These are phyloP conservation scores for Tuber umbilicatum DNA, from an alignment of 495 filamentous ascomycete species.

Conservation along the genomic window DNA sequence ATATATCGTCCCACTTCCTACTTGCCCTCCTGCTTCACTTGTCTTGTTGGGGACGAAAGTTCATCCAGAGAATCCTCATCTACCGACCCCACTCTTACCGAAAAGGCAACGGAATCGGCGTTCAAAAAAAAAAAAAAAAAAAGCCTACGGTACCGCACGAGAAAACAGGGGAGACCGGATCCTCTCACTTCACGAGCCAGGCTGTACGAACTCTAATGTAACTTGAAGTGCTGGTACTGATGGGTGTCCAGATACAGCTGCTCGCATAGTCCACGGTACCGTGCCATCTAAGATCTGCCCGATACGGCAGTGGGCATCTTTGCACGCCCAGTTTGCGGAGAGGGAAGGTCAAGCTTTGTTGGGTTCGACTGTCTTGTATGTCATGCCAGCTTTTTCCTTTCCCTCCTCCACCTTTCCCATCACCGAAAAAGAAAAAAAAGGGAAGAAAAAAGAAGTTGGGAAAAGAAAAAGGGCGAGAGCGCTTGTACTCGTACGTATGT, in stretches of 20 bases:
- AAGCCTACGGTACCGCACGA: too few species aligned
- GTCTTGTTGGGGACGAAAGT: not conserved
- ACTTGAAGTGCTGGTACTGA: not conserved
- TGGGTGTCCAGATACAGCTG: not conserved
- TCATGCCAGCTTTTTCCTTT: not conserved
- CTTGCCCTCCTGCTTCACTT: not conserved
- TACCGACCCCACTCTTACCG: not conserved
- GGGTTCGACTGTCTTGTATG: not conserved
- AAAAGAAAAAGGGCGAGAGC: not conserved
- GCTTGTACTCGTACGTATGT: not conserved
- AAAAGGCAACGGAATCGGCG: not conserved
- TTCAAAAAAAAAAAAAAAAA: too few species aligned
- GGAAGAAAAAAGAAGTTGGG: too few species aligned
- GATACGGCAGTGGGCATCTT: not conserved
- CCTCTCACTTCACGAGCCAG: not conserved
- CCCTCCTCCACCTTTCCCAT: not conserved
- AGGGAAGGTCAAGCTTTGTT: not conserved
- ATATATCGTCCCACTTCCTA: not conserved
- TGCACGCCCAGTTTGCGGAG: not conserved
- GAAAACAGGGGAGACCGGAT: not conserved
- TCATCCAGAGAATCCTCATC: not conserved
- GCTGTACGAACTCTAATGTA: not conserved
- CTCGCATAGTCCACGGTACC: not conserved
- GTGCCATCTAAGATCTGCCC: not conserved
- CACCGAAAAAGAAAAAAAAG: not conserved